A percentile compares a stretch with the other conserved stretches of the same genome.
Conservation (phyloP, 768 basidiomycete species). For the Xerocomellus intermedius region DNA sequence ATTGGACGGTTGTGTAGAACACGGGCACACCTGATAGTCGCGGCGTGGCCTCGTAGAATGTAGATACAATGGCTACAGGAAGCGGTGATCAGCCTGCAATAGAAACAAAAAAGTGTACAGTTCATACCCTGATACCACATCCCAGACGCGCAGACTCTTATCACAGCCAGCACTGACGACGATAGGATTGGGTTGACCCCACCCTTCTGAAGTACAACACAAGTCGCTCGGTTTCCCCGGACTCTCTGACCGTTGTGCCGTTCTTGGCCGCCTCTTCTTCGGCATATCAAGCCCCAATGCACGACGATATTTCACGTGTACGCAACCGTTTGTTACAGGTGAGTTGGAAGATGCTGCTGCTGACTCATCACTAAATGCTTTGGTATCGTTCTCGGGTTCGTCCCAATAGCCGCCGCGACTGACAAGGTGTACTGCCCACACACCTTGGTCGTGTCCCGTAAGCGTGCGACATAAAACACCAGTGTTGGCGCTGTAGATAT, state of each 20-base stretch:
- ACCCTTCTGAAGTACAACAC: slow-evolving; percentile 75
- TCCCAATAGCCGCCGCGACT: slow-evolving; percentile 56
- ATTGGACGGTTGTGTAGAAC: slow-evolving; percentile 84
- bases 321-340: slow-evolving; percentile 21
- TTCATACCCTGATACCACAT: slow-evolving; percentile 76
- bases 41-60: slow-evolving; percentile 77
- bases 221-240: slow-evolving; percentile 46
- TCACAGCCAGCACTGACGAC: slow-evolving; percentile 95
- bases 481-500: slow-evolving; percentile 77
- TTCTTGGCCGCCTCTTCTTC: slow-evolving; percentile 24
- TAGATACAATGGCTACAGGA: slow-evolving; percentile 62
- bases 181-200: slow-evolving; percentile 82
- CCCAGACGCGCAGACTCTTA: slow-evolving; percentile 90
- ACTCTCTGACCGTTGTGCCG: slow-evolving; percentile 6
- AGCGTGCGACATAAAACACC: slow-evolving; percentile 78
- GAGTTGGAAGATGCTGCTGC: background rate
- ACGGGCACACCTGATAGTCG: slow-evolving; percentile 89
- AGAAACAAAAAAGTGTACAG: background rate
- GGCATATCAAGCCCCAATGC: slow-evolving; percentile 48
- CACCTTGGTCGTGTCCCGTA: slow-evolving; percentile 83
- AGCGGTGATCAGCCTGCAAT: slow-evolving; percentile 1
- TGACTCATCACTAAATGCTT: slow-evolving; percentile 7
- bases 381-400: slow-evolving; percentile 10
- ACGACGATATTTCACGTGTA: slow-evolving; percentile 39
- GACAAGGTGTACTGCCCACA: slow-evolving; percentile 87